Evolutionary conservation across 2,329 filamentous ascomycete species (phyloP).

Genomic region (Albophoma yamanashiensis): DNA sequence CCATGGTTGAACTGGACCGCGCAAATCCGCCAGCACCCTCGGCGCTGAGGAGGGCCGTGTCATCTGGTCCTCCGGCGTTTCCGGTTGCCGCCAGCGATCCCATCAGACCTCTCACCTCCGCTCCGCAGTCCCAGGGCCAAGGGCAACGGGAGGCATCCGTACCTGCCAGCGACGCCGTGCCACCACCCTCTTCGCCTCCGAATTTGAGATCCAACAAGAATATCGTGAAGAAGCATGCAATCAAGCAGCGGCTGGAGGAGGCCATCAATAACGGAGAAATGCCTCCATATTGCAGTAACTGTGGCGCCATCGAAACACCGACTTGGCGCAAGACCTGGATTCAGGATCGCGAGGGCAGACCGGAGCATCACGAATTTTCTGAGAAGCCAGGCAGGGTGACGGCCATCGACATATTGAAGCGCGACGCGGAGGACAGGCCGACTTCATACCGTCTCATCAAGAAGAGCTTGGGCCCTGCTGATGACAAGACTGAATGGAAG

Average conservation of each 20-base stretch:
- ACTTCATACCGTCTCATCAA: slow-evolving; percentile 66
- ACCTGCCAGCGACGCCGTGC: slow-evolving; percentile 31
- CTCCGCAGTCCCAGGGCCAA: slow-evolving; percentile 7
- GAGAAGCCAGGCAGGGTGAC: slow-evolving; percentile 64
- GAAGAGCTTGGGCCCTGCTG: slow-evolving; percentile 52
- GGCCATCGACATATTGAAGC: slow-evolving; percentile 58
- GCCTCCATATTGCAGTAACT: slow-evolving; percentile 85
- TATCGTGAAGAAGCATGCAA: slow-evolving; percentile 50
- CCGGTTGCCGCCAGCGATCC: slow-evolving; percentile 38
- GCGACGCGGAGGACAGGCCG: slow-evolving; percentile 51
- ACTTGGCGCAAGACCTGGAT: slow-evolving; percentile 92
- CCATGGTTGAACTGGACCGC: slow-evolving; percentile 7
- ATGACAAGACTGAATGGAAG: slow-evolving; percentile 57
- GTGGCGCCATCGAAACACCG: slow-evolving; percentile 88
- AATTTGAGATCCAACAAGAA: slow-evolving; percentile 51
- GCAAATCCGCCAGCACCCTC: slow-evolving; percentile 20
- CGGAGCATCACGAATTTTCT: slow-evolving; percentile 59
- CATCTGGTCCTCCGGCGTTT: slow-evolving; percentile 20
- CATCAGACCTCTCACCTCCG: slow-evolving; percentile 14
- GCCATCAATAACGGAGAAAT: slow-evolving; percentile 70
- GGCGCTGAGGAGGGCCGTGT: slow-evolving; percentile 27
- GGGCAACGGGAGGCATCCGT: slow-evolving; percentile 25
- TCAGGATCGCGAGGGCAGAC: slow-evolving; percentile 61
- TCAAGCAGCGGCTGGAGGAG: slow-evolving; percentile 46
- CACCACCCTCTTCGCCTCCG: slow-evolving; percentile 25